Base-by-base conservation (phyloP, 306 rosid genomes). In the Nissolia schottii region DNA sequence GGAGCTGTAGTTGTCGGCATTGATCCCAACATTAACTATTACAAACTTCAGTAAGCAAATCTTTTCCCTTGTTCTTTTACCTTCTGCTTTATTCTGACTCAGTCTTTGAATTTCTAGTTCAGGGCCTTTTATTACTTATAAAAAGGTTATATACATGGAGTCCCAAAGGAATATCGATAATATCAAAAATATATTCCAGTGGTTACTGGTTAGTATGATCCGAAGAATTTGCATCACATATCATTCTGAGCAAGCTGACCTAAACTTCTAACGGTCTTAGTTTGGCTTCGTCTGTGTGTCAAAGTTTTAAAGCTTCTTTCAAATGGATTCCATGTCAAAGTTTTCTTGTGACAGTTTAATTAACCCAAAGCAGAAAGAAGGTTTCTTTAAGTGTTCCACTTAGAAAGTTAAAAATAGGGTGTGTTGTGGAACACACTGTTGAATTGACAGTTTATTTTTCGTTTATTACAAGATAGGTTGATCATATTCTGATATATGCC, bases 1-100 rank as follows among this genome's bases (percentile, higher is more conserved):
- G 98, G 97, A 80, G 98, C 98, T 70, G 98, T 94, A 5, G 91
- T 94, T 80, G 98, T 94, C 71, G 98, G 98, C 67, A 14, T 91
- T 73, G 98, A 91, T 81, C 97, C 79, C 45, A 60, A 77, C 78
- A 86, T 94, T 18, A 94, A 91, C 88, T 91, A 91, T 85, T 89
- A 89, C 91, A 94, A 94, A 85, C 96, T 94, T 80, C 97, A 91
- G 98, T 94, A 87, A 87, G 96, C 77, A 81, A 25, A 50, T 59
- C 46, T 24, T 22, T 31, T 53, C 67, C 60, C 35, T 28, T 15
- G 29, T 53, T 64, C 72, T 51, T 38, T 54, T 50, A 51, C 15
- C 57, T 66, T 77, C 12, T 65, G 53, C 19, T 65, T 48, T 35
- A 16, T 65, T 20, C 37, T 7, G 67, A 68, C 5, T 71, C 23